Base-by-base conservation (phyloP, 768 basidiomycete genomes). In the Pleurotus ostreatus region DNA sequence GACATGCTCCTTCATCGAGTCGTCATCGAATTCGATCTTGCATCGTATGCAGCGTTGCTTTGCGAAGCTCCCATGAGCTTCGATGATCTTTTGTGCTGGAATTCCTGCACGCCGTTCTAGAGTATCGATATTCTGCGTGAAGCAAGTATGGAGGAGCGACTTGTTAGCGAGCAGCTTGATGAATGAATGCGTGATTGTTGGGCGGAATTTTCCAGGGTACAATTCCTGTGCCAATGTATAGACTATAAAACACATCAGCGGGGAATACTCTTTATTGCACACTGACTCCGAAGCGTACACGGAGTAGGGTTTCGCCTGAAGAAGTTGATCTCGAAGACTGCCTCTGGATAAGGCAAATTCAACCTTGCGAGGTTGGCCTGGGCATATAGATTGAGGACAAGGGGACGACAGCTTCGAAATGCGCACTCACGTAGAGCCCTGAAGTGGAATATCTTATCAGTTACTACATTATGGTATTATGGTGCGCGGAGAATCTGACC, bases 31-130 rank as follows among this genome's bases (percentile, higher is more conserved):
- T 0, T 75, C 65, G 2, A 66, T 64, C 45, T 75, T 60, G 68
- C 97, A 99, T 5, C 83, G 74, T 13, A 98, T 83, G 61, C 97
- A 99, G 51, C 83, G 77, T 55, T 96, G 91, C 1, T 77, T 69
- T 0, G 96, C 96, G 62, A 98, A 99, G 61, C 91, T 94, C 2
- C 96, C 97, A 65, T 99, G 97, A 0, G 97, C 97, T 72, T 98
- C 96, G 47, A 98, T 78, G 58, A 98, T 85, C 66, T 84, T 84
- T 30, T 80, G 70, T 1, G 70, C 77, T 0, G 89, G 84, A 0
- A 97, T 79, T 4, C 92, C 92, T 0, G 93, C 92, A 4, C 84
- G 78, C 2, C 90, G 80, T 66, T 98, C 96, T 12, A 98, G 82
- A 0, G 93, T 95, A 67, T 98, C 95, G 55, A 94, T 94, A 65